These are phyloP conservation scores for Rhytidhysteron rufulum DNA, from an alignment of 2,329 filamentous ascomycete genomes.

Conservation along the genomic window DNA sequence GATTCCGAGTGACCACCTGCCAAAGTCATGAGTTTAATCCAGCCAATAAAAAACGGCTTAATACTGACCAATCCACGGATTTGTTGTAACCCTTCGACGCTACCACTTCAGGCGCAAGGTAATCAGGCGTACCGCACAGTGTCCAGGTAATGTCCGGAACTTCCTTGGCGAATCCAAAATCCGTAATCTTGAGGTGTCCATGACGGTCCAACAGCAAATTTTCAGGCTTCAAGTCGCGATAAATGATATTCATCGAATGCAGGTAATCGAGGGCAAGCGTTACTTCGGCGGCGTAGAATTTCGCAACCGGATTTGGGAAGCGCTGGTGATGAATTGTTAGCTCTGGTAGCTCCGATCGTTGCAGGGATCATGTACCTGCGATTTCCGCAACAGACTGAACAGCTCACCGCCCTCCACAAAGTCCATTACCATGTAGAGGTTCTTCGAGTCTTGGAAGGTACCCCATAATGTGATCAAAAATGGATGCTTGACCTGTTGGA, in stretches of 20 bases:
- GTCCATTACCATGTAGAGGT: constrained; percentile 99
- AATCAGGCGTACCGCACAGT: constrained; percentile 94
- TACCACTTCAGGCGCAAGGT: constrained; percentile 96
- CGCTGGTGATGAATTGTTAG: constrained; percentile 55
- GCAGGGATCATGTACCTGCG: constrained; percentile 60
- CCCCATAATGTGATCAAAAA: constrained; percentile 98
- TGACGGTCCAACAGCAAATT: constrained; percentile 89
- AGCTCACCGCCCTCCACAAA: constrained; percentile 98
- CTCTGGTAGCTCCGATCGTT: constrained; percentile 6
- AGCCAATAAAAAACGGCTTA: too few relatives aligned
- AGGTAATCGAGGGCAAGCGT: constrained; percentile 93
- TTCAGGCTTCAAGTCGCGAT: constrained; percentile 94
- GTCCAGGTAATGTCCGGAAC: constrained; percentile 99
- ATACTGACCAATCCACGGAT: constrained; percentile 89
- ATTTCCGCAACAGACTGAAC: constrained; percentile 92
- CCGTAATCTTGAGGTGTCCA: constrained; percentile 93
- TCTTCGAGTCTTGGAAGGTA: constrained; percentile 92
- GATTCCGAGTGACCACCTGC: constrained; percentile 96
- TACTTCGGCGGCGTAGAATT: constrained; percentile 98
- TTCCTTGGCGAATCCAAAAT: constrained; percentile 98
- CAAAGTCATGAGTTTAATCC: too few relatives aligned
- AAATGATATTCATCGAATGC: constrained; percentile 93
- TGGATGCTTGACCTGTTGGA: constrained; percentile 94
- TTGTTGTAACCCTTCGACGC: constrained; percentile 99
- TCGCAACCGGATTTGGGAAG: constrained; percentile 96